phyloP scores from a whole-genome alignment of 371 early-diverging fungal species.

The Lichtheimia corymbifera region DNA sequence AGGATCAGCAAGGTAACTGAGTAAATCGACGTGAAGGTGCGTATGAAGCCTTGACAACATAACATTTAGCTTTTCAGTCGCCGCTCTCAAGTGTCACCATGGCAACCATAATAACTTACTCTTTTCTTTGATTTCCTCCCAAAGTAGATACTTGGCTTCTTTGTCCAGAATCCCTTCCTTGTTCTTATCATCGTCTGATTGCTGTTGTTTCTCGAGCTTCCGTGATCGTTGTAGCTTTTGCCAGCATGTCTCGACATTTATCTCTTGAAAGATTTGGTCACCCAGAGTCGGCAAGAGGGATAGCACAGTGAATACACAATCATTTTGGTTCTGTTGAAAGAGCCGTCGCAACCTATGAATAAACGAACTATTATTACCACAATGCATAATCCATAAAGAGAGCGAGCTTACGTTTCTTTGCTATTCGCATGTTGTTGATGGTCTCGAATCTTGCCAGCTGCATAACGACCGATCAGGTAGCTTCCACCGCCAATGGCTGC shows the following conservation, averaged over 20 bases:
- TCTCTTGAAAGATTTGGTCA: constrained; percentile 71
- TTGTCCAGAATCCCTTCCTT: constrained; percentile 31
- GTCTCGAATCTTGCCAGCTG: neutral
- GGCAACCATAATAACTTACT: constrained; percentile 43
- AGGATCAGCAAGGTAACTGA: constrained; percentile 76
- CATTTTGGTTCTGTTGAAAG: constrained; percentile 91
- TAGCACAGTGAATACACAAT: constrained; percentile 82
- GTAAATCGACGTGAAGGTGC: constrained; percentile 81
- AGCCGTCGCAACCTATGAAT: constrained; percentile 70
- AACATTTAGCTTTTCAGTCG: neutral
- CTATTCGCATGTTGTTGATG: too few relatives aligned
- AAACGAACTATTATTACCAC: too few relatives aligned
- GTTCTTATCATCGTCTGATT: neutral
- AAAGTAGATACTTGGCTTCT: constrained; percentile 72
- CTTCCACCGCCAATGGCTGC: neutral
- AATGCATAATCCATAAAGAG: too few relatives aligned
- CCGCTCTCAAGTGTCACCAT: too few relatives aligned
- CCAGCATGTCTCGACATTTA: constrained; percentile 78
- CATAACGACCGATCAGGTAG: neutral
- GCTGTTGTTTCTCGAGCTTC: constrained; percentile 29
- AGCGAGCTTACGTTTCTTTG: too few relatives aligned
- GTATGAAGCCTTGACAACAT: constrained; percentile 65
- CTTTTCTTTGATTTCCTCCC: constrained; percentile 85
- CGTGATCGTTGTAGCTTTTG: constrained; percentile 64
- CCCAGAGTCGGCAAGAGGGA: constrained; percentile 78